Base-by-base conservation (phyloP, 768 basidiomycete species). In the Naganishia antarctica region DNA sequence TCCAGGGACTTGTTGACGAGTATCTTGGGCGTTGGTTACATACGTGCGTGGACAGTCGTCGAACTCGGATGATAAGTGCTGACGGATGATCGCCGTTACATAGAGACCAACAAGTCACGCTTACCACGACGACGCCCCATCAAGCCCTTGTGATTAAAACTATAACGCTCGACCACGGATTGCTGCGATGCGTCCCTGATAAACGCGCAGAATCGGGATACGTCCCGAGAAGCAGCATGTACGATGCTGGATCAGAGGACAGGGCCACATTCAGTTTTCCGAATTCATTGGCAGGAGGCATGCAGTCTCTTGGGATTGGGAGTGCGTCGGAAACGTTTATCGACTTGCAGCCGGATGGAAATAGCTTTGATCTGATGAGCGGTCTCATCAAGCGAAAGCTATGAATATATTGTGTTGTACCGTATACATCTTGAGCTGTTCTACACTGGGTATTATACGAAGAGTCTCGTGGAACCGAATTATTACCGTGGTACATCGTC, bases 321-420 rank as follows among this genome's bases (percentile, higher is more conserved):
- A 1, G 12, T 3, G 23, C 1, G 3, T 63, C 40, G 57, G 79
- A 61, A 81, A 79, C 26, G n/a, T 93, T 83, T 73, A 86, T 97
- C 59, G 92, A 99, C 77, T 78, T 99, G 21, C 96, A 96, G 74
- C 96, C 96, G 1, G 92, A 97, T 71, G 91, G 92, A 53, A 99
- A 99, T 75, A 90, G 90, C 71, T 98, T 98, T 69, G 94, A 98
- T 77, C 81, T 97, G 68, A 88, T 96, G 88, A 83, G 85, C 37
- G 90, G 91, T 32, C 74, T 94, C 76, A 93, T 94, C 69, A 87
- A 80, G 73, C 71, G 80, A 29, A 84, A 84, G 70, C 63, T 59
- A 26, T 64, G 41, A 63, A 37, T 34, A 49, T 12, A 50, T 25
- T 29, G 11, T 25, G 37, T 40, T 25, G 18, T 49, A 37, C 8